Percentiles rank a stretch among this genome's conserved stretches.
Evolutionary conservation across 441 rosid genomes (phyloP).

Genomic region (Eruca vesicaria): DNA sequence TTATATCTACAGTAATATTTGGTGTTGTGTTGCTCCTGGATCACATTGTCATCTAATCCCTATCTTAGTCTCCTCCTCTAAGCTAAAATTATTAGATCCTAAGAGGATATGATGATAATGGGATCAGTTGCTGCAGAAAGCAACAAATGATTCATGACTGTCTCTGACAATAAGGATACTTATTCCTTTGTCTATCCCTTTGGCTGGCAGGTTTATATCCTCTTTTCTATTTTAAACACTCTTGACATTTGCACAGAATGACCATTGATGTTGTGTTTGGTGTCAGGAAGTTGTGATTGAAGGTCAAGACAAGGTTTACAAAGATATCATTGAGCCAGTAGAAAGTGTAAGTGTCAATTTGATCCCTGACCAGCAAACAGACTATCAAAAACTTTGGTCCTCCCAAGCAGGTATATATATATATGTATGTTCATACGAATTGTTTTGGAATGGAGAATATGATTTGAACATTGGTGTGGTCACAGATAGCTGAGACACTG

Average conservation of each 20-base stretch:
- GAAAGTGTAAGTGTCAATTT: neutral
- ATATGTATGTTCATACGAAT: too few species aligned
- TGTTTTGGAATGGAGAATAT: too few species aligned
- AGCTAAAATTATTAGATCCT: slow-evolving; percentile 43
- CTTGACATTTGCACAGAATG: neutral
- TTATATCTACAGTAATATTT: slow-evolving; percentile 39
- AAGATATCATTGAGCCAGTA: neutral
- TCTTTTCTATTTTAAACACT: neutral
- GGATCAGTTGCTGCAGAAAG: slow-evolving; percentile 98
- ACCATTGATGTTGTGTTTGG: neutral
- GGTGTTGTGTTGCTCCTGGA: slow-evolving; percentile 56
- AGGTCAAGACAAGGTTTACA: neutral
- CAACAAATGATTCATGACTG: slow-evolving; percentile 60
- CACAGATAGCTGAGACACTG: slow-evolving; percentile 62
- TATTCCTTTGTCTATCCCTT: slow-evolving; percentile 84
- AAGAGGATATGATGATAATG: slow-evolving; percentile 69
- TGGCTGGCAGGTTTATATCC: slow-evolving; percentile 71
- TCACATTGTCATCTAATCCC: slow-evolving; percentile 37
- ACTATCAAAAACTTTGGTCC: neutral
- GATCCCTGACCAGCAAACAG: neutral
- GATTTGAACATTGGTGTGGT: too few species aligned
- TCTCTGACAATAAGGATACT: slow-evolving; percentile 70
- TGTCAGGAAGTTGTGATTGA: neutral
- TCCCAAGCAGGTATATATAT: too few species aligned
- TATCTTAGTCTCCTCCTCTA: neutral